Evolutionary conservation across 2,329 filamentous ascomycete species (phyloP).

Genomic region (Pseudogymnoascus sp.): DNA sequence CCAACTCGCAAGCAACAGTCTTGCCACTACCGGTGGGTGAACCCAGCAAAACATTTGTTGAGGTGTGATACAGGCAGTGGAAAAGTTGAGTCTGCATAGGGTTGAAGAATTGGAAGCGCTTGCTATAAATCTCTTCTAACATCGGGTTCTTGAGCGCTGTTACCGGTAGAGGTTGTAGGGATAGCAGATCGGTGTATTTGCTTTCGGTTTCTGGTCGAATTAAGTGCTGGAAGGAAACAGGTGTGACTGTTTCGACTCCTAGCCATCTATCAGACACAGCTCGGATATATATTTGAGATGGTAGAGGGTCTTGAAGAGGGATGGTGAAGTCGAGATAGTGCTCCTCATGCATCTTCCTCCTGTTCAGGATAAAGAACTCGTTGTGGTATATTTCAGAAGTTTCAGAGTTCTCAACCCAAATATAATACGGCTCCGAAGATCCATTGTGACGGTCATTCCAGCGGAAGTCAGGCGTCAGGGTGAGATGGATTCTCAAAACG

Average conservation of each 20-base stretch:
- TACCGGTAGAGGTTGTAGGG: constrained; percentile 83
- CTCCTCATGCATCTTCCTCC: constrained; percentile 86
- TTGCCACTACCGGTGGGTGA: constrained; percentile 97
- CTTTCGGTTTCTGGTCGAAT: constrained; percentile 97
- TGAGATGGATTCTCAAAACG: constrained; percentile 83
- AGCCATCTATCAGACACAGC: constrained; percentile 94
- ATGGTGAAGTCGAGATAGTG: constrained; percentile 98
- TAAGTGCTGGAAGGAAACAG: constrained; percentile 94
- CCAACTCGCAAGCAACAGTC: constrained; percentile 88
- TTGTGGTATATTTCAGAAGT: constrained; percentile 97
- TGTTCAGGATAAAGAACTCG: constrained; percentile 88
- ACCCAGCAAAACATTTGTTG: constrained; percentile 85
- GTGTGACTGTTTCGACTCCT: constrained; percentile 88
- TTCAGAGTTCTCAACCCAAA: constrained; percentile 98
- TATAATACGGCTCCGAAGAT: constrained; percentile 91
- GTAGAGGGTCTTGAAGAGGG: constrained; percentile 83
- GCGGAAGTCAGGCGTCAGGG: constrained; percentile 76
- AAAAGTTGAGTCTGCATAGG: constrained; percentile 99
- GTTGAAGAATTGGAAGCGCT: constrained; percentile 94
- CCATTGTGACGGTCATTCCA: constrained; percentile 96
- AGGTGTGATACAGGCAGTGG: constrained; percentile 88
- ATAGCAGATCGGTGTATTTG: constrained; percentile 87
- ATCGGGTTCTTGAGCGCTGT: constrained; percentile 78
- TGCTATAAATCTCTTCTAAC: constrained; percentile 78
- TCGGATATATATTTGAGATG: constrained; percentile 91